These are phyloP conservation scores for Microbotryum silenes-acaulis DNA, from an alignment of 1,284 basidiomycete species.

Conservation along the genomic window DNA sequence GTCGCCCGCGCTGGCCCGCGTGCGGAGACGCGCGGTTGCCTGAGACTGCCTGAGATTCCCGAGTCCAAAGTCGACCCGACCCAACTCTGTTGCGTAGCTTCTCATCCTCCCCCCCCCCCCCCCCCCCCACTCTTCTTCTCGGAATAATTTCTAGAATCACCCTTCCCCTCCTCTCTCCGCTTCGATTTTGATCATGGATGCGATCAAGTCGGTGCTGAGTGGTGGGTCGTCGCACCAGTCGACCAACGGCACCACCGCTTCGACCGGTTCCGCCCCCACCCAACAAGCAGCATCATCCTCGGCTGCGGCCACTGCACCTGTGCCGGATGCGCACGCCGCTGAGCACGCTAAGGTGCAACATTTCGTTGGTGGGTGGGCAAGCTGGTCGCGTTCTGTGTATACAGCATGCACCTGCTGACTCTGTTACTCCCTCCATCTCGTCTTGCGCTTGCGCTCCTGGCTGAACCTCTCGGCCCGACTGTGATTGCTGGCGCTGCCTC, in stretches of 20 bases:
- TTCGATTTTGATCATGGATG: conserved; percentile 3
- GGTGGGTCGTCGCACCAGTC: too few species aligned
- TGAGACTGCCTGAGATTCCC: too few species aligned
- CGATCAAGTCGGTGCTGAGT: neutral
- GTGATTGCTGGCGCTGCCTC: too few species aligned
- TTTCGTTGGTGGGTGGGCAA: conserved; percentile 60
- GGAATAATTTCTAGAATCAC: neutral
- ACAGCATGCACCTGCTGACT: neutral
- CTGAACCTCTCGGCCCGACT: too few species aligned
- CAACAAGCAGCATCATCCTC: neutral
- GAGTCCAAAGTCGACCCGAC: neutral
- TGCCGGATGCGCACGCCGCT: neutral
- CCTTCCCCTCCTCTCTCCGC: neutral
- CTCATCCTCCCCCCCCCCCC: neutral
- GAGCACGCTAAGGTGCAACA: conserved; percentile 63
- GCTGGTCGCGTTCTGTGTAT: too few species aligned
- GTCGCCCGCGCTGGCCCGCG: too few species aligned
- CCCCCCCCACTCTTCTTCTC: neutral
- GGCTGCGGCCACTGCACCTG: conserved; percentile 6
- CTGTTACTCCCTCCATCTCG: neutral
- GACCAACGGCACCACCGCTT: too few species aligned
- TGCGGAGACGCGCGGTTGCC: too few species aligned
- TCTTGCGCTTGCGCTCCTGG: neutral
- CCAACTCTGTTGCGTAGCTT: neutral
- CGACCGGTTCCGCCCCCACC: neutral